A percentile compares a stretch with the other conserved stretches of the same genome.
Conservation (phyloP, 2,329 filamentous ascomycete species). For the Lasiodiplodia citricola region DNA sequence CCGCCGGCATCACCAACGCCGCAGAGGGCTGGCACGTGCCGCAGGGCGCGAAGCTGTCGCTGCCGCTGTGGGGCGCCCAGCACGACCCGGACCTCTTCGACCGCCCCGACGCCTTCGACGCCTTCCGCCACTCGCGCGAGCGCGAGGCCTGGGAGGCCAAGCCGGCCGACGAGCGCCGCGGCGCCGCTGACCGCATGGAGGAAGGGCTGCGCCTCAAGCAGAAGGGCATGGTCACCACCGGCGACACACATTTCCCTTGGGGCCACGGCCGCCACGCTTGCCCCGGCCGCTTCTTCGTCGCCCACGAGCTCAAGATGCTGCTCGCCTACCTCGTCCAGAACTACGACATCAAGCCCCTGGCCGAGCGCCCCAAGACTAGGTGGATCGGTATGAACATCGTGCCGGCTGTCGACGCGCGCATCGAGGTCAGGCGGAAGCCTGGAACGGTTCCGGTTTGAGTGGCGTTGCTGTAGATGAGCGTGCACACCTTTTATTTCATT, state of each 20-base stretch:
- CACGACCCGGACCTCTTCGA: conserved; percentile 38
- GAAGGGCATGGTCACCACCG: conserved; percentile 34
- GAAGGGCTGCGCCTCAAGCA: conserved; percentile 16
- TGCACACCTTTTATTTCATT: background rate
- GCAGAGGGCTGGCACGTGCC: conserved; percentile 34
- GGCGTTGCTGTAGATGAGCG: too few relatives aligned
- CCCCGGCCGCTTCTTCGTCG: conserved; percentile 29
- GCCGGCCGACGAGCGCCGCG: background rate
- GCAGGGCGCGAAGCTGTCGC: conserved; percentile 31
- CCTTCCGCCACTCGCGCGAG: conserved; percentile 38
- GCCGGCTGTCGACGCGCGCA: background rate
- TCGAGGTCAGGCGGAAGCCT: conserved; percentile 14
- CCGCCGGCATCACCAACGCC: conserved; percentile 34
- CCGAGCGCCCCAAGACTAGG: conserved; percentile 25
- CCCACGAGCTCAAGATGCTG: conserved; percentile 30
- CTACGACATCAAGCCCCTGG: conserved; percentile 29
- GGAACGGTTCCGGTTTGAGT: background rate
- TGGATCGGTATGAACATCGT: conserved; percentile 20
- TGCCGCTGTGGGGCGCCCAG: conserved; percentile 39
- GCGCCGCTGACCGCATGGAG: background rate
- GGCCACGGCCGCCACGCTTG: conserved; percentile 41
- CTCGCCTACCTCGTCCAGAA: conserved; percentile 28
- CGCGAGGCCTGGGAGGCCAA: conserved; percentile 30
- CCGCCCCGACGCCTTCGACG: conserved; percentile 36
- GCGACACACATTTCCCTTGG: conserved; percentile 35